Conservation (phyloP, 2,329 filamentous ascomycete genomes). For the Taxawa tesnikishii region DNA sequence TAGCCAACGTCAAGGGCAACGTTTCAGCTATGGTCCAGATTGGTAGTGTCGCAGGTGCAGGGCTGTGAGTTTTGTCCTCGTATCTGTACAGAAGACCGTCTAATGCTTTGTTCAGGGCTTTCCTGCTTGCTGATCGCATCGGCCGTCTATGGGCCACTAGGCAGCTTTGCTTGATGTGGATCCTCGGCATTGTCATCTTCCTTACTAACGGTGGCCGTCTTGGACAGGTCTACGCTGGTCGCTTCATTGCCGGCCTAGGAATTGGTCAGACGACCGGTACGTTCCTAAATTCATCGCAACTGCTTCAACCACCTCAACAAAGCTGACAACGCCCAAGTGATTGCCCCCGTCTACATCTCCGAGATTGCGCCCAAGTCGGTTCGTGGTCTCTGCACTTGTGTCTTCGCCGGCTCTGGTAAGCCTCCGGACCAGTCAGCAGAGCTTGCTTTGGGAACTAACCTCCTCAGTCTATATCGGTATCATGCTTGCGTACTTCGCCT, state of each 20-base stretch:
- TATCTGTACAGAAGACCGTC: too few relatives aligned
- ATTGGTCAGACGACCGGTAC: constrained; percentile 36
- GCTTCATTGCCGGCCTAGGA: constrained; percentile 28
- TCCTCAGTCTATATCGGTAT: constrained; percentile 63
- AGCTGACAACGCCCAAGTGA: too few relatives aligned
- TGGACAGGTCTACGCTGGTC: constrained; percentile 24
- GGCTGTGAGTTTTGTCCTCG: too few relatives aligned
- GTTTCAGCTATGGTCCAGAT: constrained; percentile 72
- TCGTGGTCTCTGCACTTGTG: constrained; percentile 56
- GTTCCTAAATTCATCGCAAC: constrained; percentile 24
- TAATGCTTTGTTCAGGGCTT: too few relatives aligned
- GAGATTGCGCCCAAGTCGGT: constrained; percentile 49
- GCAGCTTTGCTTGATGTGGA: constrained; percentile 28
- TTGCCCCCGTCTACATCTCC: constrained; percentile 43
- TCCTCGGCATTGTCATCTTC: constrained; percentile 28
- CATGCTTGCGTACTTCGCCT: constrained; percentile 65
- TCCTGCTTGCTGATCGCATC: constrained; percentile 34
- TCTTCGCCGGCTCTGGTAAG: constrained; percentile 58
- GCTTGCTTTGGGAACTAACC: constrained; percentile 1
- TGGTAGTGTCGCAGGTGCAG: constrained; percentile 57
- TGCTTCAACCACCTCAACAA: constrained; percentile 28
- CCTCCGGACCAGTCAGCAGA: too few relatives aligned
- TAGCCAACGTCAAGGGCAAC: constrained; percentile 56
- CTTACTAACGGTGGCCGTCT: constrained; percentile 18
- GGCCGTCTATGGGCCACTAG: constrained; percentile 31